Evolutionary conservation across 75 land plant genomes (phyloP).

Genomic region (Ceratopteris richardii): DNA sequence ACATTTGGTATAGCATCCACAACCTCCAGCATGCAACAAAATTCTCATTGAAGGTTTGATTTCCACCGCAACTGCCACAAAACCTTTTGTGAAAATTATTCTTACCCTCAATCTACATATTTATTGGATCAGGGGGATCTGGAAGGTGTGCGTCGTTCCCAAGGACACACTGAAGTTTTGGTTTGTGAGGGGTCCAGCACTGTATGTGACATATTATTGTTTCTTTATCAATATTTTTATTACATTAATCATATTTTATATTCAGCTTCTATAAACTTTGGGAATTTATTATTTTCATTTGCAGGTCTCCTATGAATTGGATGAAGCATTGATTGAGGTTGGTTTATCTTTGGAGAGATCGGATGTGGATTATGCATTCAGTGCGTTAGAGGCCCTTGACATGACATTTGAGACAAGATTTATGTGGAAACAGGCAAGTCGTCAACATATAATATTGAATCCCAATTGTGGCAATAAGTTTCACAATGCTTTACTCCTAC

Average conservation of each 20-base stretch:
- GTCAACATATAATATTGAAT: too few species aligned
- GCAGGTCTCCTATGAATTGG: slow-evolving; percentile 35
- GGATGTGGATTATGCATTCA: slow-evolving; percentile 24
- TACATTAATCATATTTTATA: too few species aligned
- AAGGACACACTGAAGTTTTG: slow-evolving; percentile 34
- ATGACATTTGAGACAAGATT: slow-evolving; percentile 26
- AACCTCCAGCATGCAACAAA: slow-evolving; percentile 27
- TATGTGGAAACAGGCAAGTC: slow-evolving; percentile 41
- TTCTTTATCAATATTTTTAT: too few species aligned
- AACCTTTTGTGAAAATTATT: neutral
- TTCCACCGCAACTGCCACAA: neutral
- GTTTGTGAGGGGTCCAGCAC: slow-evolving; percentile 26
- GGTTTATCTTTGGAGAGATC: slow-evolving; percentile 24
- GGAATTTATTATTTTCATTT: neutral
- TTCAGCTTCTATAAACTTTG: too few species aligned
- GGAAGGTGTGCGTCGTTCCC: slow-evolving; percentile 24
- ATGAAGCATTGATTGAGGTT: slow-evolving; percentile 35
- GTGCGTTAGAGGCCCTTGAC: slow-evolving; percentile 28
- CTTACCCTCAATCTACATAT: neutral
- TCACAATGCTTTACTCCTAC: neutral
- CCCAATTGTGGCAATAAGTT: neutral
- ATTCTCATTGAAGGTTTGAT: slow-evolving; percentile 31
- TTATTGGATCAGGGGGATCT: slow-evolving; percentile 24
- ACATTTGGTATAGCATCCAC: slow-evolving; percentile 33
- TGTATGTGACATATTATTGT: too few species aligned